These are phyloP conservation scores for Polyplosphaeria fusca DNA, from an alignment of 495 filamentous ascomycete genomes.

Conservation along the genomic window DNA sequence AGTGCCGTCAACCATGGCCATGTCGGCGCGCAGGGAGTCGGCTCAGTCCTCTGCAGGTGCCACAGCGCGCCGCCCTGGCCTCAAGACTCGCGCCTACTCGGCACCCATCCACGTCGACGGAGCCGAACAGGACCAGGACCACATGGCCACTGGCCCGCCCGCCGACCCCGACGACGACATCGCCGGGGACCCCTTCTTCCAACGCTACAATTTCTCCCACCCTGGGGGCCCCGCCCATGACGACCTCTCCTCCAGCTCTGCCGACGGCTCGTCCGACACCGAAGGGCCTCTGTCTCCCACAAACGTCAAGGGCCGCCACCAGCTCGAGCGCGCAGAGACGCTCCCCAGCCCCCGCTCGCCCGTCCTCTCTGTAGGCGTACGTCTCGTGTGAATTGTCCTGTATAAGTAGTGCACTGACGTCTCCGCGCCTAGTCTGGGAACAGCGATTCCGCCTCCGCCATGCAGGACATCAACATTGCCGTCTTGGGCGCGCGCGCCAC, in stretches of 20 bases:
- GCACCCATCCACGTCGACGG: slow-evolving; percentile 29
- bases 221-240: neutral
- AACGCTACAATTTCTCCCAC: slow-evolving; percentile 32
- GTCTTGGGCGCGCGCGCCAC: slow-evolving; percentile 77
- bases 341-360: slow-evolving; percentile 28
- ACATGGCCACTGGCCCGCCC: neutral
- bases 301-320: slow-evolving; percentile 19
- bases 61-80: slow-evolving; percentile 14
- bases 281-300: slow-evolving; percentile 36
- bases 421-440: slow-evolving; percentile 24
- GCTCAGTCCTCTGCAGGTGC: slow-evolving; percentile 6
- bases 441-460: slow-evolving; percentile 33
- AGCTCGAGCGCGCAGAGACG: slow-evolving; percentile 5
- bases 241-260: slow-evolving; percentile 21
- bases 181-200: slow-evolving; percentile 36
- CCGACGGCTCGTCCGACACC: slow-evolving; percentile 32
- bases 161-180: slow-evolving; percentile 32
- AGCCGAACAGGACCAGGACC: slow-evolving; percentile 18
- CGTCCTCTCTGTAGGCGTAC: slow-evolving; percentile 17
- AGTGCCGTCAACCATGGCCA: slow-evolving; percentile 12
- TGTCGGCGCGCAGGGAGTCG: slow-evolving; percentile 21
- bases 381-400: slow-evolving; percentile 15
- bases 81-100: slow-evolving; percentile 36
- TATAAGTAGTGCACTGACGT: slow-evolving; percentile 13
- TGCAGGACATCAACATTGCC: slow-evolving; percentile 76